phyloP scores from a whole-genome alignment of 257 asterid genomes.

The Cynanchum wilfordii region DNA sequence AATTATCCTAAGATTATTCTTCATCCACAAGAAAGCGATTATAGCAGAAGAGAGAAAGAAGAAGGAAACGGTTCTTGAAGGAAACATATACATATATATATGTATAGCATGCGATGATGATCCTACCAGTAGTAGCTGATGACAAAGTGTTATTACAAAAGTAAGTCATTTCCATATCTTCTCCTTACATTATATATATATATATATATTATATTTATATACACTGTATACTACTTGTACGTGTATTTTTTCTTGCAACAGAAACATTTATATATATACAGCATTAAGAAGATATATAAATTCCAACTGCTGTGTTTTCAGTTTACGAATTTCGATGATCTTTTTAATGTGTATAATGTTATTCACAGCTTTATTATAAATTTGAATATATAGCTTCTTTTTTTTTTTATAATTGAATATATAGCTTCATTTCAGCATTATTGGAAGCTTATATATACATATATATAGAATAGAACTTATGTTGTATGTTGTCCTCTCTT shows the following conservation, averaged over 20 bases:
- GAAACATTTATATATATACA: background rate
- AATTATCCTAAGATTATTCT: conserved; percentile 12
- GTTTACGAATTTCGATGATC: background rate
- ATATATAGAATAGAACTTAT: too few relatives aligned
- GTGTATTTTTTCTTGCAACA: background rate
- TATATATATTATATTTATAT: too few relatives aligned
- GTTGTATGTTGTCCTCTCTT: too few relatives aligned
- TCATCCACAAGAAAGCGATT: conserved; percentile 12
- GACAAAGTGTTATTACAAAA: background rate
- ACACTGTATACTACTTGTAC: background rate
- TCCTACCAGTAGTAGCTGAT: background rate
- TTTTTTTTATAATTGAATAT: too few relatives aligned
- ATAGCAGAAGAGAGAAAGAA: conserved; percentile 1
- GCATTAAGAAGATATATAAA: background rate
- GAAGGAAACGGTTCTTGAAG: conserved; percentile 22
- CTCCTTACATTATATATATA: background rate
- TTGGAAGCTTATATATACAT: too few relatives aligned
- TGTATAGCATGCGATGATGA: background rate
- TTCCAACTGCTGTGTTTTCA: background rate
- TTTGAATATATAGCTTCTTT: too few relatives aligned
- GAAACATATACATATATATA: too few relatives aligned
- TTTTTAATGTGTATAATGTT: background rate
- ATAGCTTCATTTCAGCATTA: too few relatives aligned
- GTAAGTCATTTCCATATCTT: background rate
- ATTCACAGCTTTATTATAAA: background rate